phyloP scores from a whole-genome alignment of 108 stramenopile genomes.

The Cyclotella cryptica region DNA sequence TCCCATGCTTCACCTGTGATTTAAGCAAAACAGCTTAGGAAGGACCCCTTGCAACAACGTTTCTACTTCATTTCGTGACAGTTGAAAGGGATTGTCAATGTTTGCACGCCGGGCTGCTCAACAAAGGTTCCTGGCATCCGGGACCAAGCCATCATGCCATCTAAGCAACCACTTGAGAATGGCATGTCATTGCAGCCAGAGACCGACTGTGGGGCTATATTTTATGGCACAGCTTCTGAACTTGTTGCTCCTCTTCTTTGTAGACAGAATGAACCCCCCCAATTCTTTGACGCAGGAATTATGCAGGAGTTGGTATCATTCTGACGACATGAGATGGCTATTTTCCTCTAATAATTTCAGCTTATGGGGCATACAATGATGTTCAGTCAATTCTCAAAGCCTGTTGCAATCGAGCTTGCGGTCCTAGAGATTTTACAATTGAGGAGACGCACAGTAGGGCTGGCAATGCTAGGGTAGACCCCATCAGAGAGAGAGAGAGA shows the following conservation, averaged over 20 bases:
- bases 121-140: slow-evolving; percentile 1
- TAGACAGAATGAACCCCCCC: too few relatives aligned
- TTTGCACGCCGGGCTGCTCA: not conserved
- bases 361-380: not conserved
- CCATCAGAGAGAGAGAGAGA: not conserved
- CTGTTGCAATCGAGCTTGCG: too few relatives aligned
- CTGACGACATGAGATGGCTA: not conserved
- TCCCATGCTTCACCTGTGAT: not conserved
- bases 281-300: too few relatives aligned
- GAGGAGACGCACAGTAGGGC: not conserved
- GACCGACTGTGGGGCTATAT: too few relatives aligned
- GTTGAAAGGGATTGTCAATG: not conserved
- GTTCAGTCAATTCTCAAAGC: not conserved
- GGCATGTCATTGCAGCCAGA: too few relatives aligned
- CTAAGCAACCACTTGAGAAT: too few relatives aligned
- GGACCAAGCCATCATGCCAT: slow-evolving; percentile 9
- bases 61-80: not conserved
- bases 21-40: not conserved
- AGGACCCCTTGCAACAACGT: not conserved
- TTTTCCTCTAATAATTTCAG: not conserved
- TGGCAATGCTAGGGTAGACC: not conserved
- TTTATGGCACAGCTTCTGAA: too few relatives aligned
- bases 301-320: too few relatives aligned
- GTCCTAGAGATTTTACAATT: not conserved
- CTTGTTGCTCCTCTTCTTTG: too few relatives aligned